phyloP scores from a whole-genome alignment of 208 protist species.

The Leishmania guyanensis region DNA sequence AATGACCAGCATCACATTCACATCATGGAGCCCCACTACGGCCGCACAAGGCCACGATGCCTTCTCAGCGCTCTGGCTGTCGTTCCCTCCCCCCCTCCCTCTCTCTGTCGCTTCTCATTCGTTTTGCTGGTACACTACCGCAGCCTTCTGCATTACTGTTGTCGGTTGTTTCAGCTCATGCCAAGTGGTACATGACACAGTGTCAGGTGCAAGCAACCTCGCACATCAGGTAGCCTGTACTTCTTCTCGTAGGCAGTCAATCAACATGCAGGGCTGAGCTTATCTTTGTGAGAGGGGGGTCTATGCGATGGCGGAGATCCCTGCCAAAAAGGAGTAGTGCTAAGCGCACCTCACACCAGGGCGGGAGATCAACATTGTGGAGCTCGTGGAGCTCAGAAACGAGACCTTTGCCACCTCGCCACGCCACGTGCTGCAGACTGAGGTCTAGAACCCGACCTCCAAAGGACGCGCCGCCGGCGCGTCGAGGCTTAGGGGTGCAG shows the following conservation, averaged over 20 bases:
- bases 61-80: neutral
- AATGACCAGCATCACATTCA: too few relatives aligned
- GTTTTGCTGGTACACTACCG: neutral
- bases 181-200: neutral
- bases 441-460: constrained; percentile 9
- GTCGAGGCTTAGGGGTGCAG: constrained; percentile 41
- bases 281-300: neutral
- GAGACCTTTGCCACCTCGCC: constrained; percentile 31
- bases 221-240: neutral
- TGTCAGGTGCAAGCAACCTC: neutral
- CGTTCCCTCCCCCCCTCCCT: neutral
- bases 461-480: constrained; percentile 18
- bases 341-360: neutral
- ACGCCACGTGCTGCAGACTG: constrained; percentile 13
- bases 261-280: neutral
- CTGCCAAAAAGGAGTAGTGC: constrained; percentile 14
- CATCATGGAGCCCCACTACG: too few relatives aligned
- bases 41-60: too few relatives aligned
- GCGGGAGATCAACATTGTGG: constrained; percentile 25
- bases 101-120: neutral
- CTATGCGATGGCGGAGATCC: neutral
- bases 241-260: neutral
- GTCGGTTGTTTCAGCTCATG: neutral
- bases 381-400: constrained; percentile 36
- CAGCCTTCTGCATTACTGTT: neutral